Percentiles rank a stretch among this genome's conserved stretches.
Conservation (phyloP, 768 basidiomycete genomes). For the Boletus insuetus region DNA sequence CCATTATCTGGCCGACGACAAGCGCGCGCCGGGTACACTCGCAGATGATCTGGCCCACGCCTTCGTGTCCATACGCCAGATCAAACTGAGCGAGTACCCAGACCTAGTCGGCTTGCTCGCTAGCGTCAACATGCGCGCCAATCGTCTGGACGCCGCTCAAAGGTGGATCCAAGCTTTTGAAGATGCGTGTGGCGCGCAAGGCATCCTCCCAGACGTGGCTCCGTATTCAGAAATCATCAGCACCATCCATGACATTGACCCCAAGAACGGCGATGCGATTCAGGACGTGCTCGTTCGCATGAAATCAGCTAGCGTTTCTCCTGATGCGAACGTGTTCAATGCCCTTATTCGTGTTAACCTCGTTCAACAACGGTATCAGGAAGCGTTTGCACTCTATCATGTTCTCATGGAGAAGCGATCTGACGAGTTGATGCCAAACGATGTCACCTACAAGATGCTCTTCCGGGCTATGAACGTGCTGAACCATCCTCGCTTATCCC, state of each 20-base stretch:
- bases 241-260: conserved; percentile 33
- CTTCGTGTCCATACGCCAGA: conserved; percentile 17
- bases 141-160: conserved; percentile 30
- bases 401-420: conserved; percentile 36
- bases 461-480: conserved; percentile 33
- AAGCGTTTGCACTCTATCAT: conserved; percentile 44
- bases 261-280: conserved; percentile 30
- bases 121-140: conserved; percentile 34
- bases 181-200: conserved; percentile 18
- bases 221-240: conserved; percentile 42
- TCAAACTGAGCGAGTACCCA: conserved; percentile 28
- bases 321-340: conserved; percentile 46
- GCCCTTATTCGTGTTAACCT: conserved; percentile 43
- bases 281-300: conserved; percentile 40
- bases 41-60: conserved; percentile 23
- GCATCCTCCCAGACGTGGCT: conserved; percentile 9
- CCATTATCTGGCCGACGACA: conserved; percentile 16
- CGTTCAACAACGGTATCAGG: conserved; percentile 28
- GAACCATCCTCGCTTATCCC: conserved; percentile 19
- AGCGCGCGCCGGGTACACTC: conserved; percentile 9
- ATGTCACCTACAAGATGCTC: conserved; percentile 45
- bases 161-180: conserved; percentile 29
- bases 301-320: conserved; percentile 35
- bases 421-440: conserved; percentile 34
- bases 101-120: conserved; percentile 38